Evolutionary conservation across 345 rosid species (phyloP).

Genomic region (Cardamine resedifolia): DNA sequence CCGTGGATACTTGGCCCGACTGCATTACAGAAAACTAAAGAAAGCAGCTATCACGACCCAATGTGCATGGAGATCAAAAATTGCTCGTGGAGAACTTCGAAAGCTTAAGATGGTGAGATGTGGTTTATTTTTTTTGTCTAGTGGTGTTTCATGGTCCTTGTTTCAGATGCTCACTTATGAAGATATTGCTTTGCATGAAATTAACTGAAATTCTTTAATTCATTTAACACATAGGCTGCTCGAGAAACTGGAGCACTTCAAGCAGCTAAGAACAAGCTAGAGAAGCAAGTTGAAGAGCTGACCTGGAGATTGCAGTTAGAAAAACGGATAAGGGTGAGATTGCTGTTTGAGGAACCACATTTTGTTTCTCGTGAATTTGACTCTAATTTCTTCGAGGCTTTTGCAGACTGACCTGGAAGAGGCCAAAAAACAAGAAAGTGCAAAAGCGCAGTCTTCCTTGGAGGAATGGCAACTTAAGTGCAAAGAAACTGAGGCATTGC

Average conservation of each 20-base stretch:
- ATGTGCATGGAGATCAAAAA: conserved; percentile 92
- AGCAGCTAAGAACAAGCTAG: conserved; percentile 96
- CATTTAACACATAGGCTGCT: conserved; percentile 67
- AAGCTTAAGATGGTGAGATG: conserved; percentile 87
- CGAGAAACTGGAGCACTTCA: conserved; percentile 99
- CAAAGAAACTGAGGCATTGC: conserved; percentile 80
- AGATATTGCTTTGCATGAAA: neutral
- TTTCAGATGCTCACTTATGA: neutral
- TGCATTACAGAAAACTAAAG: conserved; percentile 59
- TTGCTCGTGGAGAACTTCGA: conserved; percentile 90
- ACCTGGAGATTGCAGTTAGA: conserved; percentile 98
- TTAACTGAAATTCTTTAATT: conserved; percentile 7
- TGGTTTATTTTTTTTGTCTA: conserved; percentile 26
- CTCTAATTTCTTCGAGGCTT: neutral
- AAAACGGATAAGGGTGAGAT: conserved; percentile 90
- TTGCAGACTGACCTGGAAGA: conserved; percentile 92
- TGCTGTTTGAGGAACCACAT: conserved; percentile 26
- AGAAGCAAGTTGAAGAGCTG: conserved; percentile 98
- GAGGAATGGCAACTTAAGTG: conserved; percentile 74
- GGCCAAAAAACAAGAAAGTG: conserved; percentile 90
- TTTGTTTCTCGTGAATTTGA: neutral
- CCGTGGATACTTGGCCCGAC: conserved; percentile 72
- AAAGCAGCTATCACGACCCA: conserved; percentile 86
- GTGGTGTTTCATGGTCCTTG: conserved; percentile 4
- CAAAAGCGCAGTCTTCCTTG: conserved; percentile 77